Evolutionary conservation across 306 rosid species (phyloP).

Genomic region (Macrotyloma uniflorum): DNA sequence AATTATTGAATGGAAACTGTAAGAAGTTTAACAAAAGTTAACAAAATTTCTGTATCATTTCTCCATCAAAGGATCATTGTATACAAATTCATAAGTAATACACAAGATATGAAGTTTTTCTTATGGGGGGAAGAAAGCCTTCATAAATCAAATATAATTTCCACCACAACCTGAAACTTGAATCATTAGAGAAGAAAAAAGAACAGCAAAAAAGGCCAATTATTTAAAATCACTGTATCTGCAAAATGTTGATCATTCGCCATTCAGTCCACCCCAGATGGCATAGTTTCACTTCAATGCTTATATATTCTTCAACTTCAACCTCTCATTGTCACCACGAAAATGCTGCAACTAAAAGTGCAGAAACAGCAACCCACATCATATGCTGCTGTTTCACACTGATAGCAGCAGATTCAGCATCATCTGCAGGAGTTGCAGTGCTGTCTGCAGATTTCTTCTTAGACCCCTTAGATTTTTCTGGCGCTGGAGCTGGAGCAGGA

Average conservation of each 20-base stretch:
- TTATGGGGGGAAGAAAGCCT: neutral
- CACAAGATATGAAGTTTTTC: neutral
- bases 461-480: conserved; percentile 37
- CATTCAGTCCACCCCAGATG: conserved; percentile 1
- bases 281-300: neutral
- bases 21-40: neutral
- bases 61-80: neutral
- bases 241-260: conserved; percentile 39
- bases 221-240: conserved; percentile 28
- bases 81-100: conserved; percentile 4
- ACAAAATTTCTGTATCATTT: neutral
- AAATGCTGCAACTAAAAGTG: conserved; percentile 9
- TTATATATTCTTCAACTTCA: neutral
- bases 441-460: conserved; percentile 55
- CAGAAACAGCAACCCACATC: conserved; percentile 34
- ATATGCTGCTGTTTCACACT: conserved; percentile 17
- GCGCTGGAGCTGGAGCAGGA: conserved; percentile 63
- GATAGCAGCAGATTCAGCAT: conserved; percentile 40
- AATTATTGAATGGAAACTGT: neutral
- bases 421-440: conserved; percentile 25
- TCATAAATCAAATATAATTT: conserved; percentile 14
- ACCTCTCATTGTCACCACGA: conserved; percentile 31
- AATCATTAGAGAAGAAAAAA: conserved; percentile 1
- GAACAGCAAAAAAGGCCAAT: neutral
- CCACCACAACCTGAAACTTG: conserved; percentile 16